These are phyloP conservation scores for Polygonum maritimum DNA, from an alignment of 148 eudicot species.

Conservation along the genomic window DNA sequence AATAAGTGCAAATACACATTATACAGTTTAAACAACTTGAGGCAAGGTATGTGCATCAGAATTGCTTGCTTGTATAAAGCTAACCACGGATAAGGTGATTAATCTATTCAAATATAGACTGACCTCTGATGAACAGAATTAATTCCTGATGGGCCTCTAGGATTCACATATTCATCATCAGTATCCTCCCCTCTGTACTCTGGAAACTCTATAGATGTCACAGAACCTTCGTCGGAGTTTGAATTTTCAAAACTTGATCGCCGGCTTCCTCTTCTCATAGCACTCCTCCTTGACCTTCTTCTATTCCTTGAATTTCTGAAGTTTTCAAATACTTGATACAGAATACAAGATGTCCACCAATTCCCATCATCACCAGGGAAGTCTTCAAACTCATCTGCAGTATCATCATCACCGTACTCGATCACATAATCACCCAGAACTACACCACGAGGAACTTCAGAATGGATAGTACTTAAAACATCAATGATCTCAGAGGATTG, in stretches of 20 bases:
- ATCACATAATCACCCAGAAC: conserved; percentile 96
- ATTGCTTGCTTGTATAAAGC: not conserved
- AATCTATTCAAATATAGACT: conserved; percentile 15
- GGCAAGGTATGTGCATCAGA: not conserved
- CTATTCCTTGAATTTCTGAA: conserved; percentile 72
- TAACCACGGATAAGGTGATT: not conserved
- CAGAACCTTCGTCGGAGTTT: conserved; percentile 91
- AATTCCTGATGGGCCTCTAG: conserved; percentile 37
- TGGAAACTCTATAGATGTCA: conserved; percentile 59
- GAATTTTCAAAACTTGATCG: conserved; percentile 60
- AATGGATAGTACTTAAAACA: conserved; percentile 85
- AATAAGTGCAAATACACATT: not conserved
- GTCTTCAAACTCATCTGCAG: conserved; percentile 80
- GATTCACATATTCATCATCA: conserved; percentile 54
- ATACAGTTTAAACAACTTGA: not conserved
- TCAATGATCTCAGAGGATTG: conserved; percentile 90
- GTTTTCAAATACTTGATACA: conserved; percentile 87
- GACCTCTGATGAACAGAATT: conserved; percentile 54
- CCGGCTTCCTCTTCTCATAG: conserved; percentile 60
- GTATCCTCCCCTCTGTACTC: conserved; percentile 60
- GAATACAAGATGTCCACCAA: conserved; percentile 96
- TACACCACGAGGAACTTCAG: conserved; percentile 90
- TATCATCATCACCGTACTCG: conserved; percentile 87
- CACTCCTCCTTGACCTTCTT: conserved; percentile 58
- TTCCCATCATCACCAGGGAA: conserved; percentile 80